A percentile compares a stretch with the other conserved stretches of the same genome.
Evolutionary conservation across 2,329 filamentous ascomycete genomes (phyloP).

Genomic region (Aspergillus puulaauensis): DNA sequence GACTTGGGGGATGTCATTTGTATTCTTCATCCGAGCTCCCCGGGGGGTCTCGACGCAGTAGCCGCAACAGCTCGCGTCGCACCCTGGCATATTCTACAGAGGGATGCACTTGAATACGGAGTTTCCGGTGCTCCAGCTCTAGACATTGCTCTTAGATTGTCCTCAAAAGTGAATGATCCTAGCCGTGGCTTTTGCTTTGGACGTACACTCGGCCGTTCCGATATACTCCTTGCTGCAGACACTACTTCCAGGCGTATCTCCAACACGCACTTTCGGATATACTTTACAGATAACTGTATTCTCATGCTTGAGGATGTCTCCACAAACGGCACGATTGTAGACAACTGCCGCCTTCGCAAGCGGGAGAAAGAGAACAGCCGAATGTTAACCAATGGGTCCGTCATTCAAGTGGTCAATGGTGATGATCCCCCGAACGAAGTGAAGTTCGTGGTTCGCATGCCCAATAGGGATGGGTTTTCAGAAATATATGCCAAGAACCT

Average conservation of each 20-base stretch:
- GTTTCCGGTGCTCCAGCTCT: constrained; percentile 31
- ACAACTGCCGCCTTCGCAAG: constrained; percentile 66
- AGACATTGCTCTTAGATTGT: constrained; percentile 79
- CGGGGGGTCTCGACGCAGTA: constrained; percentile 71
- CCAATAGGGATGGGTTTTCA: constrained; percentile 69
- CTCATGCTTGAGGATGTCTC: constrained; percentile 93
- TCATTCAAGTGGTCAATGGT: constrained; percentile 66
- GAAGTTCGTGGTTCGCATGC: constrained; percentile 82
- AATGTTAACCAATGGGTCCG: constrained; percentile 70
- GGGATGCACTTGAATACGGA: constrained; percentile 45
- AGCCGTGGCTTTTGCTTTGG: constrained; percentile 81
- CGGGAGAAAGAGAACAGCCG: constrained; percentile 50
- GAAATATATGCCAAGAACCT: constrained; percentile 69
- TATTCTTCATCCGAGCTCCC: constrained; percentile 77
- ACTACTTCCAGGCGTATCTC: constrained; percentile 75
- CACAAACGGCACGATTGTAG: constrained; percentile 92
- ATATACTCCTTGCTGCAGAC: constrained; percentile 67
- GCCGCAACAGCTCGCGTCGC: constrained; percentile 50
- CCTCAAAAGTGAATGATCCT: constrained; percentile 68
- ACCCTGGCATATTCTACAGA: constrained; percentile 63
- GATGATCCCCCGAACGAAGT: constrained; percentile 59
- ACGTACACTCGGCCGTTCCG: constrained; percentile 69
- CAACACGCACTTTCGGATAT: constrained; percentile 95
- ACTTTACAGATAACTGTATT: constrained; percentile 78
- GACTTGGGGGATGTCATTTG: constrained; percentile 88